Percentiles rank a stretch among this genome's conserved stretches.
Evolutionary conservation across 805 yeast genomes (phyloP).

Genomic region (Lachancea cidri): DNA sequence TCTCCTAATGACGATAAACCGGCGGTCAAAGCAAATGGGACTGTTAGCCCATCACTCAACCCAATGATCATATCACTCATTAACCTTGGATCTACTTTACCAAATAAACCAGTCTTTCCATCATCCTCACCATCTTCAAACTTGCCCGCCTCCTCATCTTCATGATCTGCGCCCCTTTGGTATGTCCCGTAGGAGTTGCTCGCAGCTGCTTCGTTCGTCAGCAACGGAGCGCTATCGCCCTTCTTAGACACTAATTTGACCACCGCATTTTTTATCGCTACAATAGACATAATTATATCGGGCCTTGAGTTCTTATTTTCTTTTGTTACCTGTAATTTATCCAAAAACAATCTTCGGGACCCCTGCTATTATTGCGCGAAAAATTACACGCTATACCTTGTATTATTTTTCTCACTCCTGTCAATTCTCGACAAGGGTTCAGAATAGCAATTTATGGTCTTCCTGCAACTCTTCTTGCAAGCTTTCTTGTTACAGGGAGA

Average conservation of each 20-base stretch:
- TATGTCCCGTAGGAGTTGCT: slow-evolving; percentile 10
- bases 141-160: slow-evolving; percentile 10
- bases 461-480: not conserved
- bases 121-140: slow-evolving; percentile 8
- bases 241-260: slow-evolving; percentile 14
- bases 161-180: not conserved
- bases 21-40: slow-evolving; percentile 98
- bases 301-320: not conserved
- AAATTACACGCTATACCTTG: not conserved
- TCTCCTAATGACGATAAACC: slow-evolving; percentile 90
- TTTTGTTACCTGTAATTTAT: not conserved
- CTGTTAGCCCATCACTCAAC: slow-evolving; percentile 90
- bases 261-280: slow-evolving; percentile 29
- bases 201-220: slow-evolving; percentile 14
- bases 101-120: slow-evolving; percentile 35
- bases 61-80: slow-evolving; percentile 94
- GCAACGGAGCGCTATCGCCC: slow-evolving; percentile 15
- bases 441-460: no score
- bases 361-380: not conserved
- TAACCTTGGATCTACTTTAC: slow-evolving; percentile 78
- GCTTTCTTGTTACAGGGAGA: not conserved
- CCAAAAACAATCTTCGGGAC: not conserved
- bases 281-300: slow-evolving; percentile 24
- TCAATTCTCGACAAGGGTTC: not conserved
- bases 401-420: not conserved